Base-by-base conservation (phyloP, 139 green algal species). In the Asterochloris erici region DNA sequence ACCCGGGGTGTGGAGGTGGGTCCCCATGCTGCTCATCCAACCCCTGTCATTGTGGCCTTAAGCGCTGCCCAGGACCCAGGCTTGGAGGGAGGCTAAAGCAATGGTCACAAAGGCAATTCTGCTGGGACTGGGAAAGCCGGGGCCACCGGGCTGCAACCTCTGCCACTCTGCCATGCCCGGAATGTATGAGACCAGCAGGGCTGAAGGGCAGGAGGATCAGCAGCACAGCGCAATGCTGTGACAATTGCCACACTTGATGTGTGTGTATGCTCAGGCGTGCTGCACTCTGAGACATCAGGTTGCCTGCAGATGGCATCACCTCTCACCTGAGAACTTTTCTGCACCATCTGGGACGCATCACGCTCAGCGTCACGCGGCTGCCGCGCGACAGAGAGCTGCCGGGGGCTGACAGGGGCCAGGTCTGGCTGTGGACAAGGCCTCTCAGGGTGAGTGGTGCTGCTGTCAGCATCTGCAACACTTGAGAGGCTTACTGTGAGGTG, bases 391-490 rank as follows among this genome's bases (percentile, higher is more conserved):
- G 91, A 60, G 89, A 90, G 63, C 87, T 96, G 54, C 91, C 92
- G 17, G 92, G 89, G 16, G 85, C 90, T 73, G 88, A 91, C 70
- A 85, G 86, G 29, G 85, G 89, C 60, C 86, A 90, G 62, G 79
- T 97, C 60, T 97, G 93, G 93, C 84, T 95, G 81, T 98, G 94
- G 94, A 75, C 89, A 61, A 89, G 93, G 17, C 93, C 93, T 26
- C 60, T 76, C 26, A 62, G 81, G 79, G 73, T 84, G 28, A 11
- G n/a, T 14, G n/a, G 69, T 54, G 38, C 38, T 54, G 38, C 38
- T 54, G 38, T 54, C 38, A 24, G 23, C 23, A 29, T 13, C 1
- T 29, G 71, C 1, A 10, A 60, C n/a, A 78, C 19, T 61, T 12
- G 14, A 78, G 10, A 13, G 13, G 0, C 12, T 19, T 12, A 78